Base-by-base conservation (phyloP, 352 stramenopile species). In the Aphanomyces euteiches region DNA sequence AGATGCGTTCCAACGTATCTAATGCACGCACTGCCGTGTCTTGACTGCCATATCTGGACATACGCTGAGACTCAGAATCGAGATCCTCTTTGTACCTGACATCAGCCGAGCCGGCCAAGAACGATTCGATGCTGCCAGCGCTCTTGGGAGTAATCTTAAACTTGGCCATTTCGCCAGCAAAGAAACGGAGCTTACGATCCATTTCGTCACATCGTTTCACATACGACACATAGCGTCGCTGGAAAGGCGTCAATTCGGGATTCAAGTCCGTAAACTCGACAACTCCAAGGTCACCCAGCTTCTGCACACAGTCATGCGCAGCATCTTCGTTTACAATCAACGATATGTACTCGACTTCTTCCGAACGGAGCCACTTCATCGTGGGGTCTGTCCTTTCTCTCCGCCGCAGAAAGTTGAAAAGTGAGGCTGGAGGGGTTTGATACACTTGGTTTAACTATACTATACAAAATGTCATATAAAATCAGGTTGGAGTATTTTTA, bases 211-310 rank as follows among this genome's bases (percentile, higher is more conserved):
- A 99, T 47, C 97, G 93, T 78, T 98, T 98, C 65, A 99, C 96
- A 78, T 98, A 99, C 58, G 87, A 96, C 41, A 99, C 96, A 78
- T 99, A 99, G 67, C 96, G 95, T 60, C 97, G 96, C 83, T 99
- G 97, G 82, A 99, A 99, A 8, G 96, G 92, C 72, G 97, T 99
- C 66, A 98, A 87, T 64, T 99, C 96, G 56, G 95, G 96, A 81
- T 99, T 99, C 67, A 99, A 77, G 79, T 99, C 97, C n/a, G 96
- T 99, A 79, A 99, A 99, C 76, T 99, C 94, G 73, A 99, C 93
- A 19, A 97, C 94, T 39, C 96, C 96, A 28, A 99, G 75, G 63
- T 96, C 93, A 60, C 96, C 97, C 6, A 99, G 85, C 75, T 98
- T 97, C 75, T 97, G 92, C 53, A 99, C 87, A 76, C 93, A 98